A percentile compares a stretch with the other conserved stretches of the same genome.
These are phyloP conservation scores for Cucumis melo DNA, from an alignment of 306 rosid species.

Conservation along the genomic window DNA sequence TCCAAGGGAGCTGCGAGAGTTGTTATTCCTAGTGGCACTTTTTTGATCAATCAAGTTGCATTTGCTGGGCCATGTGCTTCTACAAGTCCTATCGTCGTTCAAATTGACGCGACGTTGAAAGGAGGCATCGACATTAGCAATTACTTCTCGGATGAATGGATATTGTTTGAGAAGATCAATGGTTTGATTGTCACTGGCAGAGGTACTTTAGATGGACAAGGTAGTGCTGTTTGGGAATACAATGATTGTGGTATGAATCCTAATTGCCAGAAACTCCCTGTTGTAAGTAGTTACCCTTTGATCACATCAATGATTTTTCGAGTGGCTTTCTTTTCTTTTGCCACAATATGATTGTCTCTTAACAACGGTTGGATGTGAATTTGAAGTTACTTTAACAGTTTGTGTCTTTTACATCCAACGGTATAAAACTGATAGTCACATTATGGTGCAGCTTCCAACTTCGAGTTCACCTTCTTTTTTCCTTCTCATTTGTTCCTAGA, in stretches of 20 bases:
- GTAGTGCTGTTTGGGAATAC: conserved; percentile 30
- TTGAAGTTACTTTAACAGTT: no score
- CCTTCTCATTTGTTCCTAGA: conserved; percentile 6
- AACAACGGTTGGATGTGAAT: background rate
- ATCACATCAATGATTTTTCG: background rate
- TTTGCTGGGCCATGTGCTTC: conserved; percentile 57
- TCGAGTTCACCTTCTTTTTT: background rate
- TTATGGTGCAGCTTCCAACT: background rate
- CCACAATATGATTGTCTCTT: background rate
- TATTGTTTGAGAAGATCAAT: conserved; percentile 28
- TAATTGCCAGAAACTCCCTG: conserved; percentile 33
- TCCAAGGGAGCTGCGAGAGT: conserved; percentile 23
- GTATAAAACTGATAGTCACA: background rate
- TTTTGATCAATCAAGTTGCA: conserved; percentile 23
- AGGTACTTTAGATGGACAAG: conserved; percentile 67
- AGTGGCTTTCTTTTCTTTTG: no score
- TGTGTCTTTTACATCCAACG: no score
- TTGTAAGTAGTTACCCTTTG: conserved; percentile 23
- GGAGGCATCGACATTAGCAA: conserved; percentile 40
- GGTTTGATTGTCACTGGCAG: conserved; percentile 49
- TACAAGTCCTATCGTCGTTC: conserved; percentile 31
- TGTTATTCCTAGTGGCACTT: conserved; percentile 39
- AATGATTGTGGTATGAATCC: conserved; percentile 17
- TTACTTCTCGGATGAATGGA: conserved; percentile 34
- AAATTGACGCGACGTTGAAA: conserved; percentile 35